phyloP scores from a whole-genome alignment of 2,329 filamentous ascomycete species.

The Botrytis pseudocinerea region DNA sequence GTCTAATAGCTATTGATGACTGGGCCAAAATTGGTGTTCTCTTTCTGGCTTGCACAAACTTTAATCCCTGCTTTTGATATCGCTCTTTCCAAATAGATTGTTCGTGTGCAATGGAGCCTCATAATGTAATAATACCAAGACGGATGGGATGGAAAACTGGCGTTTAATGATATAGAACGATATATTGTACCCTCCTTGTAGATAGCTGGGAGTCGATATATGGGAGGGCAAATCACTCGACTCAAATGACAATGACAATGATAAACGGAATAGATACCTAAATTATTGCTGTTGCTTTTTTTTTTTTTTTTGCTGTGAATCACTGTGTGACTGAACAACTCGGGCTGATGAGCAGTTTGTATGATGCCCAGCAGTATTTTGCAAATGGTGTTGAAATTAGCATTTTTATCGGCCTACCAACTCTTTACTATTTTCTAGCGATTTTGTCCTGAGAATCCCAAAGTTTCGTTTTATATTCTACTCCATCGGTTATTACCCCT shows the following conservation, averaged over 20 bases:
- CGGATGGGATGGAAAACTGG: slow-evolving; percentile 21
- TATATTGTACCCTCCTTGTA: slow-evolving; percentile 29
- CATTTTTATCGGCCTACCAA: too few relatives aligned
- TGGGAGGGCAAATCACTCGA: slow-evolving; percentile 26
- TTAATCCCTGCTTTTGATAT: slow-evolving; percentile 90
- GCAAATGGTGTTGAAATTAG: not conserved
- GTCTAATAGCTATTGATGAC: slow-evolving; percentile 84
- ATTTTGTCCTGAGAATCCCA: not conserved
- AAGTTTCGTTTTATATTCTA: not conserved
- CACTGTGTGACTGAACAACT: not conserved
- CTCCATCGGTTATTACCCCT: not conserved
- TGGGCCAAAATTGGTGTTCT: slow-evolving; percentile 97
- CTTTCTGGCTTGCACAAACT: slow-evolving; percentile 98
- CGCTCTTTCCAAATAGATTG: slow-evolving; percentile 38
- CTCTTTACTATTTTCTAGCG: too few relatives aligned
- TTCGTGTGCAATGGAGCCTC: not conserved
- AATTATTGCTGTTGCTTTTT: not conserved
- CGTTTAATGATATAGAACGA: slow-evolving; percentile 25
- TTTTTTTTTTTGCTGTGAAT: not conserved
- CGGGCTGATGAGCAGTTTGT: not conserved
- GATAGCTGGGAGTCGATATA: slow-evolving; percentile 23
- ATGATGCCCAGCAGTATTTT: not conserved
- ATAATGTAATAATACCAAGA: slow-evolving; percentile 25
- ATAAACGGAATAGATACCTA: not conserved
- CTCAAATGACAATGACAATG: slow-evolving; percentile 26